Base-by-base conservation (phyloP, 306 rosid genomes). In the Citrullus mucosospermus region DNA sequence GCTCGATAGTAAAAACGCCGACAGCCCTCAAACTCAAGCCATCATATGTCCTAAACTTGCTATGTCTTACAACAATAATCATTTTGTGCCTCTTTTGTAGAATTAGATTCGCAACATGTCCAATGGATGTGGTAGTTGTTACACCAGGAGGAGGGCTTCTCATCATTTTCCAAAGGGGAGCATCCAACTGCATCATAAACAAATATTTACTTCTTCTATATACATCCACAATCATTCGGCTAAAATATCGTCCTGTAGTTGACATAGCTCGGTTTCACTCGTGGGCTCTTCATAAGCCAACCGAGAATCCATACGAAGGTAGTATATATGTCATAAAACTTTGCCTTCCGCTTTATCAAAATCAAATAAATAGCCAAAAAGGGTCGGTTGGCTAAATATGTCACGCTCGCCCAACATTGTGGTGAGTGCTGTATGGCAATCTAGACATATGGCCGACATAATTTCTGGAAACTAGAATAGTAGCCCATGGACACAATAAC, bases 341-440 rank as follows among this genome's bases (percentile, higher is more conserved):
- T 22, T 9, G 28, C 60, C 60, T n/a, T 56, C 28, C 28, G n/a
- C 28, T 7, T 56, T 2, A 56, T 56, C 12, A 9, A 57, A 57
- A 20, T 57, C 62, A 20, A 57, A 59, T 15, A 25, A 59, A 59
- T 4, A 59, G 38, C 28, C 28, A 25, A 73, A 90, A 90, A 93
- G 98, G 93, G 97, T 90, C 92, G 82, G 92, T 83, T 88, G 96
- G 96, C 97, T 89, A 90, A 88, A 9, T 93, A 81, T 91, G 98
- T 96, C 92, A 60, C 86, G 77, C 92, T 89, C 78, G 56, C 82
- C 86, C 54, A 25, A 85, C 82, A 0, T 0, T 1, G 92, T 25
- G 92, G 90, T 46, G 88, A 53, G 93, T 86, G 91, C 93, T 87
- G 90, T 87, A 91, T 90, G 97, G 92, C 83, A 50, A 90, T 90